Conservation (phyloP, 495 filamentous ascomycete species). For the Acidiella bohemica region DNA sequence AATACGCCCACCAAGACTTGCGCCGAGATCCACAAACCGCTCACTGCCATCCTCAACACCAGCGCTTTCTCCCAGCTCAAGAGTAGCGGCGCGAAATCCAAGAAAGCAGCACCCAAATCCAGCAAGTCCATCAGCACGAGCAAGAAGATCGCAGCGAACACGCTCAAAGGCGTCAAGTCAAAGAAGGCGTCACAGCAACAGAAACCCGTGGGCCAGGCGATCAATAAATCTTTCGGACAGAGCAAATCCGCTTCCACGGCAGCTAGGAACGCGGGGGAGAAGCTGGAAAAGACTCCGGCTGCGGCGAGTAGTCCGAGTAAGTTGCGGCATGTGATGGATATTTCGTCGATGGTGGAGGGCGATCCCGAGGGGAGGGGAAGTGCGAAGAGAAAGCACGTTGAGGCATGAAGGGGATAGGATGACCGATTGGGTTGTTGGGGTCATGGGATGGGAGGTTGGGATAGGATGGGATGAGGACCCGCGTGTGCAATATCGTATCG, state of each 20-base stretch:
- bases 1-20: slow-evolving; percentile 10
- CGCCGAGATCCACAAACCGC: too few relatives aligned
- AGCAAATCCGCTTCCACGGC: slow-evolving; percentile 10
- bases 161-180: slow-evolving; percentile 6
- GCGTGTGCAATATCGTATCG: too few relatives aligned
- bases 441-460: too few relatives aligned
- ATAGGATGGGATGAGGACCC: too few relatives aligned
- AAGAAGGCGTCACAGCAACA: background rate
- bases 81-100: slow-evolving; percentile 1
- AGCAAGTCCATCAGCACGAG: background rate
- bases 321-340: slow-evolving; percentile 11
- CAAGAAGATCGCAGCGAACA: slow-evolving; percentile 5
- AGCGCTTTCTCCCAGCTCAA: slow-evolving; percentile 2
- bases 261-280: slow-evolving; percentile 5
- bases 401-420: background rate
- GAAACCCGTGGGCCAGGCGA: background rate
- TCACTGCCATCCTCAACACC: background rate
- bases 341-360: slow-evolving; percentile 4
- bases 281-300: slow-evolving; percentile 1
- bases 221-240: slow-evolving; percentile 7
- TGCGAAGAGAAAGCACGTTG: background rate
- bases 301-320: slow-evolving; percentile 9
- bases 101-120: background rate
- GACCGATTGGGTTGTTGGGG: too few relatives aligned
- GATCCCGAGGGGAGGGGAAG: background rate